A percentile compares a stretch with the other conserved stretches of the same genome.
Evolutionary conservation across 371 early-diverging fungal species (phyloP).

Genomic region (Mortierella sp.): DNA sequence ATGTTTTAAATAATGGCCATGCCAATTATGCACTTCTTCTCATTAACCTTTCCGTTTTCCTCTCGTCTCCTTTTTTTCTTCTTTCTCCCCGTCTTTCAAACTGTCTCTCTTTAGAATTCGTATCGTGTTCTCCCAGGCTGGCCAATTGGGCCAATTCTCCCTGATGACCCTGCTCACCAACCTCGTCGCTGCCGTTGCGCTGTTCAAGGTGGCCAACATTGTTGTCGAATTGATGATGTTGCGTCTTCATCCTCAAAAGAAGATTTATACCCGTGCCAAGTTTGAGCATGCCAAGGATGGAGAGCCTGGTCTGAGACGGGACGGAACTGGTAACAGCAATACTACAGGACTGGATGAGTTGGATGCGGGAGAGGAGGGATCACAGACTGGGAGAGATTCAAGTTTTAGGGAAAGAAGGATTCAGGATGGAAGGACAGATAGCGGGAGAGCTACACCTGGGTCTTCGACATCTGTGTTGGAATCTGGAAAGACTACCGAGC

Average conservation of each 20-base stretch:
- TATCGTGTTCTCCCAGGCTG: conserved; percentile 66
- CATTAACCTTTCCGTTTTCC: neutral
- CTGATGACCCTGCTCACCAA: conserved; percentile 64
- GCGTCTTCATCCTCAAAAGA: conserved; percentile 61
- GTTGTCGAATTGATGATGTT: conserved; percentile 70
- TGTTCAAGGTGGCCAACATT: conserved; percentile 66
- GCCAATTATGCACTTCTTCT: neutral
- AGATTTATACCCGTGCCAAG: conserved; percentile 61
- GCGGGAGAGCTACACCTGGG: neutral
- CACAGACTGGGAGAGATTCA: neutral
- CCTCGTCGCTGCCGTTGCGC: conserved; percentile 67
- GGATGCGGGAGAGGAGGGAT: neutral
- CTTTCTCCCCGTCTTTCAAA: neutral
- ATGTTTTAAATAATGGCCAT: neutral
- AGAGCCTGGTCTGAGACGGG: neutral
- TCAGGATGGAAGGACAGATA: neutral
- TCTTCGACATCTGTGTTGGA: neutral
- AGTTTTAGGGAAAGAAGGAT: neutral
- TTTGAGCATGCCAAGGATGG: conserved; percentile 60
- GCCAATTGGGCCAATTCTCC: conserved; percentile 68
- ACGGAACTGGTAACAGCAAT: conserved; percentile 14
- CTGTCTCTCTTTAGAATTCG: conserved; percentile 54
- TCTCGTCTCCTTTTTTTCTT: neutral
- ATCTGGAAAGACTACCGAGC: neutral
- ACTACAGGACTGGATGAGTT: neutral